Conservation (phyloP, 306 rosid genomes). For the Chamaecrista fasciculata region DNA sequence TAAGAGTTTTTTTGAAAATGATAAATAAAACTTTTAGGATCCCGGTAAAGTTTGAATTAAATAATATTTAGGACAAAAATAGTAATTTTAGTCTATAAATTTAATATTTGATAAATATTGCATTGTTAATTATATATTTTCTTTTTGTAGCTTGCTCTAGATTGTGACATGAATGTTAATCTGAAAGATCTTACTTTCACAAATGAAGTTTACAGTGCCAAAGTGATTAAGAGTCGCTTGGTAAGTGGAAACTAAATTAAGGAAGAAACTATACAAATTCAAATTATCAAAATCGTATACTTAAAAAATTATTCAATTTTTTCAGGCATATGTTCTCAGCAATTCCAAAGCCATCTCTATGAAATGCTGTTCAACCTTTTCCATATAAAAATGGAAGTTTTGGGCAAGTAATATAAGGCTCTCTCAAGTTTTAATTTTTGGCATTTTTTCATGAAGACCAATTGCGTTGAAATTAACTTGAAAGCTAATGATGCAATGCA, state of each 20-base stretch:
- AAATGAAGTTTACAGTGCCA: slow-evolving; percentile 26
- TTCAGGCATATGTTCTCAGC: slow-evolving; percentile 38
- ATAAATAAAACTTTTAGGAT: too few relatives aligned
- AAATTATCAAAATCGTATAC: not conserved
- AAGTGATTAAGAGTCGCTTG: slow-evolving; percentile 24
- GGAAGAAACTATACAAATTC: not conserved
- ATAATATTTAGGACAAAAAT: too few relatives aligned
- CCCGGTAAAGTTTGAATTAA: too few relatives aligned
- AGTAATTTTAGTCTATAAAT: too few relatives aligned
- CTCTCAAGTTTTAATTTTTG: too few relatives aligned
- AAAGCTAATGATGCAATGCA: too few relatives aligned
- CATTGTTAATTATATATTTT: too few relatives aligned
- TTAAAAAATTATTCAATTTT: not conserved
- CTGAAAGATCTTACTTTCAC: slow-evolving; percentile 22
- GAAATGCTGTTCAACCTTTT: slow-evolving; percentile 38
- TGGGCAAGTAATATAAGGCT: too few relatives aligned
- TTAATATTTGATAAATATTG: too few relatives aligned
- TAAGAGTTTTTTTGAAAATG: too few relatives aligned
- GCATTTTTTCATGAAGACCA: too few relatives aligned
- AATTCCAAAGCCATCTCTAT: slow-evolving; percentile 21
- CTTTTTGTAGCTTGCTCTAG: slow-evolving; percentile 43
- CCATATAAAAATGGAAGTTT: slow-evolving; percentile 24
- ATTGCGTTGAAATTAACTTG: too few relatives aligned
- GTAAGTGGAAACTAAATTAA: slow-evolving; percentile 18
- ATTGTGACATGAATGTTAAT: slow-evolving; percentile 43